Conservation (phyloP, 306 rosid species). For the Cotoneaster glaucophyllus region DNA sequence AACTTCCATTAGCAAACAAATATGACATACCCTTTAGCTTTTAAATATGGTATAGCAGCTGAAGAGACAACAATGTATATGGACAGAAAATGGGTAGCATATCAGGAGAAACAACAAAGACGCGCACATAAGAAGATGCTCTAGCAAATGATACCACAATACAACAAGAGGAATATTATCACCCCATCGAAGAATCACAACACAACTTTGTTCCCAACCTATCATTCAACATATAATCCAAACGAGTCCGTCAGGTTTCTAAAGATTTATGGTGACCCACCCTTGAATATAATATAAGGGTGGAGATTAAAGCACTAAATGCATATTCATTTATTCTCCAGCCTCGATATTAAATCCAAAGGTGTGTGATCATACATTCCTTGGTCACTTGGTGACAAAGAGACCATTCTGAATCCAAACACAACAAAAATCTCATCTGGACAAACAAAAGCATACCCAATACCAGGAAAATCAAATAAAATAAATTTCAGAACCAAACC, state of each 20-base stretch:
- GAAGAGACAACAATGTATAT: not conserved
- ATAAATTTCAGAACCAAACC: not conserved
- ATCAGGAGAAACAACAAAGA: not conserved
- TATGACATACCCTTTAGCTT: not conserved
- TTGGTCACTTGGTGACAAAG: not conserved
- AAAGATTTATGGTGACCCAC: not conserved
- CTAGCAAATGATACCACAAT: not conserved
- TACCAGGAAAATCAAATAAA: not conserved
- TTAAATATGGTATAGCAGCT: not conserved
- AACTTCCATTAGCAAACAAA: not conserved
- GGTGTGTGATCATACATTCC: too few species aligned
- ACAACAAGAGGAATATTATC: not conserved
- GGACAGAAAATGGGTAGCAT: not conserved
- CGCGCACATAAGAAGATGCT: slow-evolving; percentile 2
- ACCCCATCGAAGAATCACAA: not conserved
- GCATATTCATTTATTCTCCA: not conserved
- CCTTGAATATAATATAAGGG: not conserved
- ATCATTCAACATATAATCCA: not conserved
- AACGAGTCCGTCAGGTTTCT: not conserved
- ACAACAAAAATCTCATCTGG: not conserved
- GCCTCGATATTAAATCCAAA: too few species aligned
- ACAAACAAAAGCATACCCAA: not conserved
- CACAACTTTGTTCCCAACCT: not conserved
- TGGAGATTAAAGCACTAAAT: not conserved
- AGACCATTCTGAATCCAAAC: not conserved